phyloP scores from a whole-genome alignment of 176 grass and related monocot genomes.

The Elymus sibiricus region DNA sequence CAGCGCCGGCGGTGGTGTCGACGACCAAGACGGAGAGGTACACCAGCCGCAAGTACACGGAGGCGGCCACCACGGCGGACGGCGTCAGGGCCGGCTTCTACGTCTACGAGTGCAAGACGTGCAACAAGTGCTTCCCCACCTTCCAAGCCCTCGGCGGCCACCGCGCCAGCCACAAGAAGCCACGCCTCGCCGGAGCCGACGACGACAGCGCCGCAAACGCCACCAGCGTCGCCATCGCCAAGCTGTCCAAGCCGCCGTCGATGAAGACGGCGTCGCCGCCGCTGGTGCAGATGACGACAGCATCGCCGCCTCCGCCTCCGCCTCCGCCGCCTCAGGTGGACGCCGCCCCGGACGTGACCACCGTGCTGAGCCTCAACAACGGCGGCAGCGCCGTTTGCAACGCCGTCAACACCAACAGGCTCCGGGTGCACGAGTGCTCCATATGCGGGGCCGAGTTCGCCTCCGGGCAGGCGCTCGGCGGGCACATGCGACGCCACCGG shows the following conservation, averaged over 20 bases:
- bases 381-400: neutral
- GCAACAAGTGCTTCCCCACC: conserved; percentile 72
- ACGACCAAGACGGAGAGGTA: conserved; percentile 35
- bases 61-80: conserved; percentile 30
- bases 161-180: conserved; percentile 93
- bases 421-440: conserved; percentile 60
- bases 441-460: conserved; percentile 67
- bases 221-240: neutral
- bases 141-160: conserved; percentile 97
- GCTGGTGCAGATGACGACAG: neutral
- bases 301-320: neutral
- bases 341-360: neutral
- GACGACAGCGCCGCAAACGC: neutral
- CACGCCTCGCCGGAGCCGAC: conserved; percentile 27
- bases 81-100: conserved; percentile 32
- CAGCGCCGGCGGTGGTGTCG: neutral
- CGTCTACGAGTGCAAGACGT: conserved; percentile 73
- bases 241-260: neutral
- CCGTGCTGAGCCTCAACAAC: conserved; percentile 30
- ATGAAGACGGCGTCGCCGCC: neutral
- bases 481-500: conserved; percentile 89
- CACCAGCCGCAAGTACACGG: conserved; percentile 41
- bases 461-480: conserved; percentile 87
- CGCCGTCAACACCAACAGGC: neutral
- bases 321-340: neutral